These are phyloP conservation scores for Pyrrhoderma lamaoense DNA, from an alignment of 1,284 basidiomycete genomes.

Conservation along the genomic window DNA sequence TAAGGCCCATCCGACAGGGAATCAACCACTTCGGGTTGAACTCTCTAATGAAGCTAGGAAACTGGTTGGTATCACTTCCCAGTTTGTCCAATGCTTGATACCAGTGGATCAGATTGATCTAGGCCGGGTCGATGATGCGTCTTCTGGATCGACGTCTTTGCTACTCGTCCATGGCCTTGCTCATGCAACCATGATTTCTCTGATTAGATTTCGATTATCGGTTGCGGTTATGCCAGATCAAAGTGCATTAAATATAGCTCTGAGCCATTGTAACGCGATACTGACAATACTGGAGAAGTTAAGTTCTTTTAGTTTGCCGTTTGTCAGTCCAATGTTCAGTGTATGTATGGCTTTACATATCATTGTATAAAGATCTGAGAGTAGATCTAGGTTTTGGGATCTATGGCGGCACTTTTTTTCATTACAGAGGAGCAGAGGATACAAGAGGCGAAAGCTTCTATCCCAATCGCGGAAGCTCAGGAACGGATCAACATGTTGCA, in stretches of 20 bases:
- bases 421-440: constrained; percentile 21
- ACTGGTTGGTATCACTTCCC: constrained; percentile 24
- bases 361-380: not conserved
- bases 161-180: constrained; percentile 28
- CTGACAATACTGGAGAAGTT: constrained; percentile 13
- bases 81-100: constrained; percentile 26
- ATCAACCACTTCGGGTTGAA: too few relatives aligned
- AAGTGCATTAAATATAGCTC: constrained; percentile 23
- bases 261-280: constrained; percentile 19
- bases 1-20: too few relatives aligned
- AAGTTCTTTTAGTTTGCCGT: constrained; percentile 15
- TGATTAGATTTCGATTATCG: constrained; percentile 28
- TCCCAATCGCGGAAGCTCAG: too few relatives aligned
- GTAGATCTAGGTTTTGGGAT: constrained; percentile 25
- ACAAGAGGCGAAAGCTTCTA: too few relatives aligned
- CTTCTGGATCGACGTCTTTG: constrained; percentile 19
- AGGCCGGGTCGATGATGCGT: not conserved
- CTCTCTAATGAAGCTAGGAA: too few relatives aligned
- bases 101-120: constrained; percentile 19
- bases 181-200: constrained; percentile 29
- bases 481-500: too few relatives aligned
- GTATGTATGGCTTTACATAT: constrained; percentile 20
- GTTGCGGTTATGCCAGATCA: constrained; percentile 22
- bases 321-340: constrained; percentile 23
- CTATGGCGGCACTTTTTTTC: constrained; percentile 23